phyloP scores from a whole-genome alignment of 2,329 filamentous ascomycete genomes.

The Fusarium armeniacum region DNA sequence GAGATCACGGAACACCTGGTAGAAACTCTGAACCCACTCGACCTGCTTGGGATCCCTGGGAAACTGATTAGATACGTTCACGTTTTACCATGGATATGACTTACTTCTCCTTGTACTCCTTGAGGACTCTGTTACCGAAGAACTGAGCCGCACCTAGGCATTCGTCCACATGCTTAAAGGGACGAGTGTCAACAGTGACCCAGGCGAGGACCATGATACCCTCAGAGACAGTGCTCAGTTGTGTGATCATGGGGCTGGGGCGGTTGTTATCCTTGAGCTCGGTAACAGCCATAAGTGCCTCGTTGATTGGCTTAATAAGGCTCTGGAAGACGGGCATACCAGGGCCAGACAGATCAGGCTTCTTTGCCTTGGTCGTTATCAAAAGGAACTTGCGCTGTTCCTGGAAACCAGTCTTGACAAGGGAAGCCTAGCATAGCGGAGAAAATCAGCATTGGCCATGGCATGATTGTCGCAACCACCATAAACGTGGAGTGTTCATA shows the following conservation, averaged over 20 bases:
- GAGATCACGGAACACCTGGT: slow-evolving; percentile 88
- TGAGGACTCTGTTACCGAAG: slow-evolving; percentile 93
- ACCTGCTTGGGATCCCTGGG: slow-evolving; percentile 81
- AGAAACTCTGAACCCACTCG: slow-evolving; percentile 94
- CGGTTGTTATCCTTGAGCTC: slow-evolving; percentile 87
- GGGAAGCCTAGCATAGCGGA: slow-evolving; percentile 59
- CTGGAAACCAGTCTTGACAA: slow-evolving; percentile 76
- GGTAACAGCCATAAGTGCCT: slow-evolving; percentile 82
- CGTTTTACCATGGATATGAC: slow-evolving; percentile 11
- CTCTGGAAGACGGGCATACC: slow-evolving; percentile 78
- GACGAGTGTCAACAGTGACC: slow-evolving; percentile 87
- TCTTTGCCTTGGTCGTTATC: slow-evolving; percentile 90
- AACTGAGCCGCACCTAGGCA: slow-evolving; percentile 88
- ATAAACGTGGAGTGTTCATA: neutral
- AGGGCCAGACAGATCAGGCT: slow-evolving; percentile 77
- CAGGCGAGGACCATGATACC: slow-evolving; percentile 91
- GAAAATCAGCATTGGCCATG: neutral
- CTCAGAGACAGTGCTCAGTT: slow-evolving; percentile 89
- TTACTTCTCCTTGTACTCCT: slow-evolving; percentile 83
- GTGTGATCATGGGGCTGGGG: slow-evolving; percentile 79
- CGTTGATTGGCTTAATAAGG: slow-evolving; percentile 88
- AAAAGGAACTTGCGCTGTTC: slow-evolving; percentile 90
- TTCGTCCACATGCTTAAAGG: slow-evolving; percentile 87
- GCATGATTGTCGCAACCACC: neutral
- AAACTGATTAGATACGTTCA: slow-evolving; percentile 12